phyloP scores from a whole-genome alignment of 345 rosid genomes.

The Excoecaria agallocha region DNA sequence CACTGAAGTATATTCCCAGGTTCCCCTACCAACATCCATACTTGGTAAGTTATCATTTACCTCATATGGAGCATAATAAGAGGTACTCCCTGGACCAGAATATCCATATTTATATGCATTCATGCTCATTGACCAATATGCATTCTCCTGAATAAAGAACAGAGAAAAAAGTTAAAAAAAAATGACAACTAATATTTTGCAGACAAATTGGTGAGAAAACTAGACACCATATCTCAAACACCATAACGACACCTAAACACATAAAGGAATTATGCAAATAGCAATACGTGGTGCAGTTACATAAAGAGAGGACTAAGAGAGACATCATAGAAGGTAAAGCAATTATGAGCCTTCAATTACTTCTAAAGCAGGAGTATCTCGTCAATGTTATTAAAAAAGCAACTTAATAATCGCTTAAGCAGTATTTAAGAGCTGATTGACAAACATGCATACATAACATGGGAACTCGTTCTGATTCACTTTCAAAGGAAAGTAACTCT shows the following conservation, averaged over 20 bases:
- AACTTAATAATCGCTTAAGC: background rate
- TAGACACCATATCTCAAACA: background rate
- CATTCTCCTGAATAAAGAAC: conserved; percentile 38
- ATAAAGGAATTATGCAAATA: background rate
- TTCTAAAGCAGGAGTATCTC: background rate
- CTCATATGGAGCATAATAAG: conserved; percentile 42
- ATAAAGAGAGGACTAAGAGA: background rate
- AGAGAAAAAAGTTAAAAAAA: background rate
- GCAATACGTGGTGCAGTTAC: background rate
- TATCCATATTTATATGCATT: conserved; percentile 56
- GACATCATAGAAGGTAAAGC: background rate
- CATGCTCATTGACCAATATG: conserved; percentile 51
- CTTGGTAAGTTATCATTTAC: conserved; percentile 48
- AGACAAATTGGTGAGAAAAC: background rate
- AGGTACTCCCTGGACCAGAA: conserved; percentile 45
- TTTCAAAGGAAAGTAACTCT: background rate
- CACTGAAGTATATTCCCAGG: conserved; percentile 46
- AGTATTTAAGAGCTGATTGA: background rate
- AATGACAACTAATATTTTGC: conserved; percentile 1
- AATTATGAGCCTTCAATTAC: background rate
- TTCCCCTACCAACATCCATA: conserved; percentile 40
- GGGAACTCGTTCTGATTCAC: background rate
- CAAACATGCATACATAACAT: background rate
- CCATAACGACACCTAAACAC: background rate
- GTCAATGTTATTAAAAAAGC: background rate